These are phyloP conservation scores for Ceratobasidium sp. DNA, from an alignment of 1,284 basidiomycete genomes.

Conservation along the genomic window DNA sequence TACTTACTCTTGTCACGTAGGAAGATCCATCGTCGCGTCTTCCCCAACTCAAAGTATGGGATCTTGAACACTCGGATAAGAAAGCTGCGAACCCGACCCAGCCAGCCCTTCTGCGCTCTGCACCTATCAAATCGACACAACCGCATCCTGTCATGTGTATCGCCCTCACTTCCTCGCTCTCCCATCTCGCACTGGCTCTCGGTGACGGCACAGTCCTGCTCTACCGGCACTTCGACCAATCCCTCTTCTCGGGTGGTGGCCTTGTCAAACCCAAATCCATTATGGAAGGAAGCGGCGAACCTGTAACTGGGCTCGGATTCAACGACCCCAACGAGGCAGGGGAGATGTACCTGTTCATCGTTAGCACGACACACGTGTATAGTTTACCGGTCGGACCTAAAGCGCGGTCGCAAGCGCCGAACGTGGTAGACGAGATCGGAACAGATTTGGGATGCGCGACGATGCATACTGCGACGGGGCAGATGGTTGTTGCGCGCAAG, in stretches of 20 bases:
- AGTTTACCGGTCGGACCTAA: conserved; percentile 83
- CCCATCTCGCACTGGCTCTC: conserved; percentile 90
- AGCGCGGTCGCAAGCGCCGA: conserved; percentile 74
- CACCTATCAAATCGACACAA: conserved; percentile 81
- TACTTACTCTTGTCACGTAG: conserved; percentile 57
- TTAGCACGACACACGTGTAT: conserved; percentile 87
- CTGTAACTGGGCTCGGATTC: conserved; percentile 93
- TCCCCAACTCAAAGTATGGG: conserved; percentile 91
- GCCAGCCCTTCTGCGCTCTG: conserved; percentile 80
- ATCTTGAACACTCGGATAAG: conserved; percentile 82
- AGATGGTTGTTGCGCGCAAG: conserved; percentile 89
- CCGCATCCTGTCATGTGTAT: conserved; percentile 83
- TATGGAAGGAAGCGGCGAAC: conserved; percentile 84
- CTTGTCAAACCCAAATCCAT: conserved; percentile 85
- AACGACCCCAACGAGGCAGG: conserved; percentile 65
- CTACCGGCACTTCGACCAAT: conserved; percentile 92
- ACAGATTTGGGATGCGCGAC: conserved; percentile 86
- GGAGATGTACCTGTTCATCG: conserved; percentile 82
- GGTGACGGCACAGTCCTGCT: conserved; percentile 95
- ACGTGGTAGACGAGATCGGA: conserved; percentile 88
- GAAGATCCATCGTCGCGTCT: conserved; percentile 83
- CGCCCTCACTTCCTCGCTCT: conserved; percentile 83
- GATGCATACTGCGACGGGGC: conserved; percentile 77
- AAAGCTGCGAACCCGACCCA: conserved; percentile 73
- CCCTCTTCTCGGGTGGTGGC: conserved; percentile 72